Conservation (phyloP, 1,284 basidiomycete species). For the Trichosporon faecale region DNA sequence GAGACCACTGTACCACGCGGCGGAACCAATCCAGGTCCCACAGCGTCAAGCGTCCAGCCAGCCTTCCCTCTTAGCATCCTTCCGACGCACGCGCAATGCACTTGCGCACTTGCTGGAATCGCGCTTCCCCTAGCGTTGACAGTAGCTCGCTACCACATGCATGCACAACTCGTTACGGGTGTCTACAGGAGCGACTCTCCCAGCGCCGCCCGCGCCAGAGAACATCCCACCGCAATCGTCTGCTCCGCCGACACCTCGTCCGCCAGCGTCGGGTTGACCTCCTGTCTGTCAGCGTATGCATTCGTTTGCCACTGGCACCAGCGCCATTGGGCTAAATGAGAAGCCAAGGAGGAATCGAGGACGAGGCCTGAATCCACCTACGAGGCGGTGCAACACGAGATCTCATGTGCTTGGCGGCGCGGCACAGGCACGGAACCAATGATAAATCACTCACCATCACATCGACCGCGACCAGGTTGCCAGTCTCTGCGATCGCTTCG, state of each 20-base stretch:
- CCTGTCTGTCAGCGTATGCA: conserved; percentile 56
- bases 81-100: not conserved
- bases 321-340: not conserved
- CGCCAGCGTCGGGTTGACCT: conserved; percentile 86
- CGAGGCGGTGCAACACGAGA: too few species aligned
- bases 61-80: not conserved
- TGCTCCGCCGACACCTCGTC: conserved; percentile 70
- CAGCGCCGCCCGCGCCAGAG: conserved; percentile 81
- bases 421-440: conserved; percentile 7
- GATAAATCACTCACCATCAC: conserved; percentile 65
- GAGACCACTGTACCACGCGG: not conserved
- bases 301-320: not conserved
- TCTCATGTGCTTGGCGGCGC: not conserved
- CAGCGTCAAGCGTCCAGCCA: not conserved
- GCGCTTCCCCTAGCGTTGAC: not conserved
- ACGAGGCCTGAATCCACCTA: too few species aligned
- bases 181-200: conserved; percentile 60
- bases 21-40: not conserved
- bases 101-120: not conserved
- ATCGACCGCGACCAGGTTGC: conserved; percentile 83
- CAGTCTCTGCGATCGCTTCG: conserved; percentile 91
- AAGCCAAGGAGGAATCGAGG: conserved; percentile 1
- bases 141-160: not conserved
- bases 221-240: conserved; percentile 92
- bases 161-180: not conserved